Evolutionary conservation across 768 basidiomycete genomes (phyloP), one percentile per base, ranked within the genome.

Genomic region (Auricularia sp.): DNA sequence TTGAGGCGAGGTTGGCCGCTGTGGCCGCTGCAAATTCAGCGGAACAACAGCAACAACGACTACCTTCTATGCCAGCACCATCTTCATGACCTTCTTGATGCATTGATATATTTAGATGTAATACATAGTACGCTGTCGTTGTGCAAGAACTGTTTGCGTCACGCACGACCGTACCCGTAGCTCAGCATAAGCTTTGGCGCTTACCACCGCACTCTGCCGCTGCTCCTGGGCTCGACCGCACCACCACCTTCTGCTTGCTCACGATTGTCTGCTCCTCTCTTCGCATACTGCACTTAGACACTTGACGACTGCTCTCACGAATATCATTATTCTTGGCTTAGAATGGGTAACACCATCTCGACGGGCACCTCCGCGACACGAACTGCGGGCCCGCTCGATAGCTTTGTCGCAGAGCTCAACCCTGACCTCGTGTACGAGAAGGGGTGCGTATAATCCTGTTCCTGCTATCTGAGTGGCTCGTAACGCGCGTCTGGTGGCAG

Each of bases 341-440:
- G 39, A 42, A 42, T 94, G 92, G 92, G 92, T 24, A 92, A 93
- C 72, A 81, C 80, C 36, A 86, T 90, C 67, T 88, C 56, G 14
- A 59, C 90, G 3, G 84, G 84, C 29, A 85, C 85, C 11, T 81
- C 85, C 3, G 77, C 90, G 68, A 86, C 87, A 64, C 84, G 90
- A 65, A 85, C 87, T 1, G 85, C 83, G 5, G 89, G 88, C 35
- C 91, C 93, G 14, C 79, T 96, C 66, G 94, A 97, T 75, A 93
- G 91, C 2, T 95, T 92, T 72, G 87, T 99, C 14, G 82, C 87
- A 2, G 96, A 99, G 72, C 82, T 98, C 29, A 89, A 90, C 11
- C 82, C 82, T 3, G 94, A 97, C 72, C 81, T 97, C 21, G 81
- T 90, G 2, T 98, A 97, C 71, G 96, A 98, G 72, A 89, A 91